Conservation (phyloP, 2,329 filamentous ascomycete genomes). For the Sporothrix globosa region DNA sequence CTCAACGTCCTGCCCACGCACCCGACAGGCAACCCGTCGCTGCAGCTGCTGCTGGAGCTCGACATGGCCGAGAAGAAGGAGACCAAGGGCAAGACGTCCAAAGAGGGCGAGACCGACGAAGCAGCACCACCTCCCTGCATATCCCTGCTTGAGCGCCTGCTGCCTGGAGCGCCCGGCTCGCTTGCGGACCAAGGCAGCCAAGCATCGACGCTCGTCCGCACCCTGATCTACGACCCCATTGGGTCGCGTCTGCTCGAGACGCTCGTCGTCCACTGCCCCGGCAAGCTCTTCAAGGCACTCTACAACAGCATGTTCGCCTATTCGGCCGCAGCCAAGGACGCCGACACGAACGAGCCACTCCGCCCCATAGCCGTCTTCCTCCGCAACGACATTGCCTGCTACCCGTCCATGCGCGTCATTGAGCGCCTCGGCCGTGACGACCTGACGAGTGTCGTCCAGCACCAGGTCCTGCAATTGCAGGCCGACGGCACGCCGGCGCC, state of each 20-base stretch:
- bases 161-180: conserved; percentile 73
- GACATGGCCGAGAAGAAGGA: conserved; percentile 77
- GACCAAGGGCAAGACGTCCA: conserved; percentile 49
- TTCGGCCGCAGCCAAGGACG: conserved; percentile 50
- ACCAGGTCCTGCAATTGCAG: conserved; percentile 58
- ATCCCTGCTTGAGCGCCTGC: conserved; percentile 71
- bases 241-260: conserved; percentile 89
- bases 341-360: neutral
- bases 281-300: conserved; percentile 87
- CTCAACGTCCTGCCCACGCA: conserved; percentile 84
- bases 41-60: conserved; percentile 87
- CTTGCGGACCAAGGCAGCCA: conserved; percentile 73
- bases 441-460: conserved; percentile 70
- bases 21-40: conserved; percentile 84
- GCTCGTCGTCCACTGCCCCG: conserved; percentile 77
- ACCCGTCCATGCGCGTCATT: conserved; percentile 80
- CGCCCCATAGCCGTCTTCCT: conserved; percentile 70
- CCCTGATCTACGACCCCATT: conserved; percentile 85
- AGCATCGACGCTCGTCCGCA: conserved; percentile 76
- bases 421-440: conserved; percentile 87
- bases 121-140: neutral
- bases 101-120: conserved; percentile 26
- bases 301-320: conserved; percentile 77
- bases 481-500: conserved; percentile 73
- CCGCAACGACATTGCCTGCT: conserved; percentile 87